Evolutionary conservation across 2,329 filamentous ascomycete genomes (phyloP).

Genomic region (Fusarium hostae): DNA sequence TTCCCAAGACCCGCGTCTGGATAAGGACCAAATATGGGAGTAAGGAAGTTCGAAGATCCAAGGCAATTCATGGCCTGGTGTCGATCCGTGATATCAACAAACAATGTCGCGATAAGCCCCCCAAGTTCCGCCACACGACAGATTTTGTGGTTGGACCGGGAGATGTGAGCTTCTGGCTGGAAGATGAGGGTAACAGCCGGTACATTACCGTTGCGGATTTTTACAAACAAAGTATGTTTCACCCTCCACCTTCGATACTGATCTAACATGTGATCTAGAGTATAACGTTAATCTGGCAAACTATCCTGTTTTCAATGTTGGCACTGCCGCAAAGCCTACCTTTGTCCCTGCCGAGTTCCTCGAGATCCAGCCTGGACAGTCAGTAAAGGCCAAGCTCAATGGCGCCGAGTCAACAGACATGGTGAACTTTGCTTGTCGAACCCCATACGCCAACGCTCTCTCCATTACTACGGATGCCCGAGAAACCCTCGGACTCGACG

Average conservation of each 20-base stretch:
- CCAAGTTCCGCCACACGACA: constrained; percentile 39
- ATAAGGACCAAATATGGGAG: constrained; percentile 47
- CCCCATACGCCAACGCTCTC: constrained; percentile 72
- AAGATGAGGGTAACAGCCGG: constrained; percentile 38
- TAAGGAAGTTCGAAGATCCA: constrained; percentile 46
- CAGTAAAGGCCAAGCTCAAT: constrained; percentile 67
- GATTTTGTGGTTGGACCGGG: constrained; percentile 48
- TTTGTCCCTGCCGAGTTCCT: constrained; percentile 77
- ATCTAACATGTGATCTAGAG: constrained; percentile 42
- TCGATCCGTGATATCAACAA: constrained; percentile 35
- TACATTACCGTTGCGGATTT: constrained; percentile 57
- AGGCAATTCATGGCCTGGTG: constrained; percentile 47
- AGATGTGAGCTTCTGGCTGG: constrained; percentile 48
- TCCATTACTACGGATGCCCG: constrained; percentile 71
- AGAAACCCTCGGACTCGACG: constrained; percentile 66
- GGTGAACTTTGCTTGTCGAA: constrained; percentile 77
- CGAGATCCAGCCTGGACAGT: constrained; percentile 71
- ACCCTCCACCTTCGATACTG: not conserved
- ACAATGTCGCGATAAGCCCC: constrained; percentile 26
- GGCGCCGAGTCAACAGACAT: constrained; percentile 72
- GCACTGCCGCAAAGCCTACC: constrained; percentile 63
- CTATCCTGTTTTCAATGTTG: constrained; percentile 74
- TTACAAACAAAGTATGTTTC: constrained; percentile 53
- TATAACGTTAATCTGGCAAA: constrained; percentile 51
- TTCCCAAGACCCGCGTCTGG: constrained; percentile 54